Conservation (phyloP, 2,329 filamentous ascomycete species). For the Canariomyces notabilis region DNA sequence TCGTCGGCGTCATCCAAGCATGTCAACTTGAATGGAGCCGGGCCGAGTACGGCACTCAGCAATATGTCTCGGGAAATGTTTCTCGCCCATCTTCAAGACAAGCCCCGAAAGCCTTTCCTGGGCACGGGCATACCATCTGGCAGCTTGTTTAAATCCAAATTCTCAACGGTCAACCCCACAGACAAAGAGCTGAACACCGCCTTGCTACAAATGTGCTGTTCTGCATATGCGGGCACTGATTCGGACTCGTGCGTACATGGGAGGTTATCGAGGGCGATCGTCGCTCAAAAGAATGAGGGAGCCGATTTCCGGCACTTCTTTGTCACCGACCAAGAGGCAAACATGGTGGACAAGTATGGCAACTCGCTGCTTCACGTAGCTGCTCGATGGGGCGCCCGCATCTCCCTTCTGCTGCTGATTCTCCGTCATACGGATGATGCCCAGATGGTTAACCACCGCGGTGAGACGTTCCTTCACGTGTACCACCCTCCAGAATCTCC, state of each 20-base stretch:
- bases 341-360: slow-evolving; percentile 24
- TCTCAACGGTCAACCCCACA: slow-evolving; percentile 19
- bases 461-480: slow-evolving; percentile 27
- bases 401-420: slow-evolving; percentile 23
- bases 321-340: slow-evolving; percentile 25
- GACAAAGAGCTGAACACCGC: slow-evolving; percentile 24
- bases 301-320: slow-evolving; percentile 21
- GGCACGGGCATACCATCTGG: slow-evolving; percentile 3
- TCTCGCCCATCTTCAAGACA: slow-evolving; percentile 22
- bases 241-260: slow-evolving; percentile 23
- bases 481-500: slow-evolving; percentile 23
- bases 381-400: slow-evolving; percentile 25
- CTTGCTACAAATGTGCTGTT: slow-evolving; percentile 24
- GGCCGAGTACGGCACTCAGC: slow-evolving; percentile 23
- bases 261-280: slow-evolving; percentile 23
- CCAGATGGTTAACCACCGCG: slow-evolving; percentile 23
- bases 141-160: slow-evolving; percentile 21
- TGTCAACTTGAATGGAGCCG: slow-evolving; percentile 16
- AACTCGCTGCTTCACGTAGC: slow-evolving; percentile 26
- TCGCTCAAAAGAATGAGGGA: slow-evolving; percentile 21
- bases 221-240: slow-evolving; percentile 10
- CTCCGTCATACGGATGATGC: slow-evolving; percentile 23
- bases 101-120: slow-evolving; percentile 17
- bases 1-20: slow-evolving; percentile 25
- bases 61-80: slow-evolving; percentile 25